These are phyloP conservation scores for Acmispon strigosus DNA, from an alignment of 306 rosid genomes.

Conservation along the genomic window DNA sequence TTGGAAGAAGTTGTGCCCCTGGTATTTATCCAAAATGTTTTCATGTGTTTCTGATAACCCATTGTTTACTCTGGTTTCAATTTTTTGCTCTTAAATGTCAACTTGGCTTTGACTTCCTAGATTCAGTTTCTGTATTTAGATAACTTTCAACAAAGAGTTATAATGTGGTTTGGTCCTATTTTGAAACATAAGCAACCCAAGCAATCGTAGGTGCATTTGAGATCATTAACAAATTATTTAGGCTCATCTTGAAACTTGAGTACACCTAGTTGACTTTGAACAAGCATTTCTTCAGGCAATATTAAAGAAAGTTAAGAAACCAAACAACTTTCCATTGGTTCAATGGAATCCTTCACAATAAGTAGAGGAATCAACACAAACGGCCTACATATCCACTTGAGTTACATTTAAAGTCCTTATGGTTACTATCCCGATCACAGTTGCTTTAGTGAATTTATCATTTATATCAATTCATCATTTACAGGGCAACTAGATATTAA, in stretches of 20 bases:
- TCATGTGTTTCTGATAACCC: not conserved
- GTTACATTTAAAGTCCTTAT: not conserved
- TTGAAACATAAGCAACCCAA: not conserved
- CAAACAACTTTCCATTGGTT: slow-evolving; percentile 4
- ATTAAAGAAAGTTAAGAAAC: not conserved
- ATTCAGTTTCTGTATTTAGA: not conserved
- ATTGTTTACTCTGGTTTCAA: not conserved
- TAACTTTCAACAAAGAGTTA: not conserved
- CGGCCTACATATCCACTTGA: not conserved
- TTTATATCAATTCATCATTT: not conserved
- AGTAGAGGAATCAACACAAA: not conserved
- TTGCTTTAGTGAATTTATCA: not conserved
- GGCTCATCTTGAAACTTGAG: slow-evolving; percentile 1
- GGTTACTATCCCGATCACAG: not conserved
- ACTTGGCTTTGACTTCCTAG: slow-evolving; percentile 4
- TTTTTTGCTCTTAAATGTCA: not conserved
- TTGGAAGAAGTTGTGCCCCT: slow-evolving; percentile 59
- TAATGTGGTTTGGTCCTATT: slow-evolving; percentile 20
- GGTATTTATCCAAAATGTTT: slow-evolving; percentile 31
- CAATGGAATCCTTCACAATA: not conserved
- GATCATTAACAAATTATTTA: slow-evolving; percentile 4
- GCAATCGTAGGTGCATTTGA: not conserved
- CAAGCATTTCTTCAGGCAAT: not conserved
- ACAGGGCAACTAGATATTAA: not conserved
- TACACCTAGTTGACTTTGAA: not conserved